Evolutionary conservation across 2,329 filamentous ascomycete species (phyloP).

Genomic region (Massarina eburnea): DNA sequence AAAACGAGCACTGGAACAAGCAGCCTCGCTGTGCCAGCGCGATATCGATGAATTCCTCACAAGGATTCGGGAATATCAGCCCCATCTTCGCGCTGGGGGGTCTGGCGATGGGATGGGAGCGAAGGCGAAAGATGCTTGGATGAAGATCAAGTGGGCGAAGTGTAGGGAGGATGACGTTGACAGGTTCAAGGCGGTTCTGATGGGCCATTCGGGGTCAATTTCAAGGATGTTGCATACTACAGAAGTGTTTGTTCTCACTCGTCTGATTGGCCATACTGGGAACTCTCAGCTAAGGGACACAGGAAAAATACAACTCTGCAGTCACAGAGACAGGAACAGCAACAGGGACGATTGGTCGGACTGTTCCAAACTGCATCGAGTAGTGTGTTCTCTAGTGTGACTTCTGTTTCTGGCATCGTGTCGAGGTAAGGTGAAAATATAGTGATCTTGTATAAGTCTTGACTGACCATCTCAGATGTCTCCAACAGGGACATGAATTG

Average conservation of each 20-base stretch:
- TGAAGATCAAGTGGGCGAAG: slow-evolving; percentile 28
- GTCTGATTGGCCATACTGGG: not conserved
- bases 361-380: not conserved
- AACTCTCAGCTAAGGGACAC: too few species aligned
- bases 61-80: slow-evolving; percentile 24
- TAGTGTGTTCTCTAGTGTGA: not conserved
- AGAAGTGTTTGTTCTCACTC: slow-evolving; percentile 13
- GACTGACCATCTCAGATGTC: not conserved
- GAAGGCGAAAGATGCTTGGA: slow-evolving; percentile 21
- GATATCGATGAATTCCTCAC: slow-evolving; percentile 30
- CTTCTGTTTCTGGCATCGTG: not conserved
- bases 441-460: not conserved
- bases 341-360: not conserved
- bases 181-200: slow-evolving; percentile 26
- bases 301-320: not conserved
- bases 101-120: slow-evolving; percentile 8
- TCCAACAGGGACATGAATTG: not conserved
- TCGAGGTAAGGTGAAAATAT: not conserved
- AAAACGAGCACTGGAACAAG: slow-evolving; percentile 19
- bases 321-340: not conserved
- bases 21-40: slow-evolving; percentile 21
- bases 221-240: slow-evolving; percentile 27
- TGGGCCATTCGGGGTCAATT: slow-evolving; percentile 26
- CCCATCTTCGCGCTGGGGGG: slow-evolving; percentile 2
- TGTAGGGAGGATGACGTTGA: slow-evolving; percentile 30